Evolutionary conservation across 1,284 basidiomycete species (phyloP).

Genomic region (Trichosporon faecale): DNA sequence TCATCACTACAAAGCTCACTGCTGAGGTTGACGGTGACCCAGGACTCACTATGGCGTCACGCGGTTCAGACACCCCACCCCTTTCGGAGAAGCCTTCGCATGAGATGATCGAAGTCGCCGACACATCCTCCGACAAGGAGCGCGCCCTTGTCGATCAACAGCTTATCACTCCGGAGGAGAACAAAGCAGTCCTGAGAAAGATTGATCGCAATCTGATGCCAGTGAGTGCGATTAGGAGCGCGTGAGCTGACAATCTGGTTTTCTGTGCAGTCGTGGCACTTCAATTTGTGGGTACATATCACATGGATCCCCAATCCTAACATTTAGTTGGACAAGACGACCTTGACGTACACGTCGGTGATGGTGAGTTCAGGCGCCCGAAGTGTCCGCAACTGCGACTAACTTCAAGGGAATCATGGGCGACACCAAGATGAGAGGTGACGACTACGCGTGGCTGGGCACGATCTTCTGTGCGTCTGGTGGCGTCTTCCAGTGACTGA

Average conservation of each 20-base stretch:
- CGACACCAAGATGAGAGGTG: slow-evolving; percentile 13
- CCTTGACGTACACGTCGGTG: slow-evolving; percentile 16
- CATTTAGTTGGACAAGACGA: slow-evolving; percentile 23
- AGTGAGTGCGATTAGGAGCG: not conserved
- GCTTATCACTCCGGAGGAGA: not conserved
- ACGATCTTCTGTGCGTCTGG: slow-evolving; percentile 26
- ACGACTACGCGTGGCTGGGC: slow-evolving; percentile 26
- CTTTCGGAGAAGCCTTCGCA: not conserved
- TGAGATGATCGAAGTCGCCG: not conserved
- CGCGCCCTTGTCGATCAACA: not conserved
- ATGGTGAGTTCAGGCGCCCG: slow-evolving; percentile 14
- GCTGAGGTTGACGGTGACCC: not conserved
- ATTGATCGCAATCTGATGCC: slow-evolving; percentile 7
- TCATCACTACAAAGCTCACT: not conserved
- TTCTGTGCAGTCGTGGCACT: slow-evolving; percentile 17
- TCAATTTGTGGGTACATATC: slow-evolving; percentile 19
- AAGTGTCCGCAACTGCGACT: too few relatives aligned
- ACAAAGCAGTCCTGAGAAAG: not conserved
- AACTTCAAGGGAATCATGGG: slow-evolving; percentile 4
- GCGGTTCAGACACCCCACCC: not conserved
- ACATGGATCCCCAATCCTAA: not conserved
- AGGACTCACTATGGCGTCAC: not conserved
- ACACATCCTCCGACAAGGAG: not conserved
- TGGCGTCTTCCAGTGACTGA: not conserved
- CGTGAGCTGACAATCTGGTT: slow-evolving; percentile 12